Base-by-base conservation (phyloP, 176 grass and related monocot genomes). In the Oryza rufipogon region DNA sequence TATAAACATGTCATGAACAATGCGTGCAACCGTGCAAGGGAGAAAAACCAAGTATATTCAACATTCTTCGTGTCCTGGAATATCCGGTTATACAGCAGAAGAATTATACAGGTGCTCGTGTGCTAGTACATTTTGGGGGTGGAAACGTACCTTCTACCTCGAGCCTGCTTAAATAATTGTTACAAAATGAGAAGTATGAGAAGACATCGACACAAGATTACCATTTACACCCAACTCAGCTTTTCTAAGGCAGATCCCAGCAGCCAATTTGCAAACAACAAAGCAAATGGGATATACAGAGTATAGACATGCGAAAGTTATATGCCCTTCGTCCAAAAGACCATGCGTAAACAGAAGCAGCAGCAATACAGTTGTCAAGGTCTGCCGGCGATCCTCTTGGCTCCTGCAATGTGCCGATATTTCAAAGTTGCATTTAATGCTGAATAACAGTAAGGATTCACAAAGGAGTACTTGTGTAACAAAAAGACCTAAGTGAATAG, bases 341-440 rank as follows among this genome's bases (percentile, higher is more conserved):
- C 1, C 28, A 56, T 78, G 52, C 17, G 17, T 17, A 20, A 58
- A 58, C n/a, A 44, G 20, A 28, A 9, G 14, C 60, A 60, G 42
- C 34, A 26, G 60, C 7, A n/a, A 12, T 26, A 67, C 16, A 56
- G 23, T 56, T n/a, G 54, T 79, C 44, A 66, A 58, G 23, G 47
- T 38, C 81, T 38, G 58, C 23, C 19, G 0, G 19, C 4, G 3
- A 61, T 26, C 60, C 64, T 81, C 78, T 39, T 79, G 81, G 64
- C 51, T 80, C 38, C 76, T 80, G 75, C 47, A 68, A 68, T 11
- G 61, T 11, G 48, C 61, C 25, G 34, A 66, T n/a, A 11, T 68
- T 61, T 75, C 22, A 83, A 39, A 9, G 4, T 26, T 30, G 51
- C 10, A 51, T 47, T 20, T 16, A 76, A 51, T 48, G 52, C 11